These are phyloP conservation scores for Grosmannia huntii DNA, from an alignment of 2,329 filamentous ascomycete genomes.

Conservation along the genomic window DNA sequence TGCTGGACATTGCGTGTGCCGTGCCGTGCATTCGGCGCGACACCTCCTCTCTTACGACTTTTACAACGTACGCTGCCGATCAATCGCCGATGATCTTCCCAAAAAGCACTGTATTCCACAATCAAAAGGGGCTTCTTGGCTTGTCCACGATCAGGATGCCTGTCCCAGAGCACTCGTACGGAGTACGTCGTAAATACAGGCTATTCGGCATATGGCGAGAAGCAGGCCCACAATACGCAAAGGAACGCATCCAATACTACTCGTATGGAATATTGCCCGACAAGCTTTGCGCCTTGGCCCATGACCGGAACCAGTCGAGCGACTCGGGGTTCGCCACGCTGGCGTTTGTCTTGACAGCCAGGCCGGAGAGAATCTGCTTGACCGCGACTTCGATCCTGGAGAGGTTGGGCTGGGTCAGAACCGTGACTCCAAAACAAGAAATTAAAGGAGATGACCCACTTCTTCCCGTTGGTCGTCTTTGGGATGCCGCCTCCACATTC, in stretches of 20 bases:
- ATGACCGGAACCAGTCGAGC: slow-evolving; percentile 74
- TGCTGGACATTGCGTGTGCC: too few species aligned
- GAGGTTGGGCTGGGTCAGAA: slow-evolving; percentile 11
- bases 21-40: not conserved
- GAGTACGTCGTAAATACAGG: not conserved
- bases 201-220: not conserved
- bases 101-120: not conserved
- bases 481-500: slow-evolving; percentile 73
- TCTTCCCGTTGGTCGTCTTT: slow-evolving; percentile 90
- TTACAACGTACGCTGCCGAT: not conserved
- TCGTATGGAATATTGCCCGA: not conserved
- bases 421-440: not conserved
- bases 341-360: slow-evolving; percentile 77
- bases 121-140: not conserved
- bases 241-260: not conserved
- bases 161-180: not conserved
- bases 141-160: not conserved
- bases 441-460: slow-evolving; percentile 40
- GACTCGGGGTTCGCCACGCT: slow-evolving; percentile 89
- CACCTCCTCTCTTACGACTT: not conserved
- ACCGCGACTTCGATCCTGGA: slow-evolving; percentile 79
- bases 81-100: not conserved
- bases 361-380: slow-evolving; percentile 85
- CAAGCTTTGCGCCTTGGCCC: slow-evolving; percentile 44
- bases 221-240: not conserved